Conservation (phyloP, 2,329 filamentous ascomycete species). For the Diplodia intermedia region DNA sequence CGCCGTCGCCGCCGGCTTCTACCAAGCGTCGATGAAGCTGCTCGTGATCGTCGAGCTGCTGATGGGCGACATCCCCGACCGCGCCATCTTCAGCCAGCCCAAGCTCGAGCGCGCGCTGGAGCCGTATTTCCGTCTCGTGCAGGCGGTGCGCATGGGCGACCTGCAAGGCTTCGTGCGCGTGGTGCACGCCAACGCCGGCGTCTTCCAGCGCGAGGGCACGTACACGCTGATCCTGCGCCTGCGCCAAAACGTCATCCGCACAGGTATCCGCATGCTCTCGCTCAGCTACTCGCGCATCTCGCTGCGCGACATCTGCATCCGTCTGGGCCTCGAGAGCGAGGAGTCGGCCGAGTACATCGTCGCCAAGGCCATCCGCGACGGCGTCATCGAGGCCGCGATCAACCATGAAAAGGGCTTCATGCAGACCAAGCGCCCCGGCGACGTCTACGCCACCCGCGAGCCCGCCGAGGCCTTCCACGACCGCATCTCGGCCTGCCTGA, state of each 20-base stretch:
- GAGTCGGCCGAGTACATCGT: constrained; percentile 99
- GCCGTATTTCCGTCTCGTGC: constrained; percentile 92
- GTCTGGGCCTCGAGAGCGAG: constrained; percentile 89
- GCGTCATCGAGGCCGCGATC: constrained; percentile 89
- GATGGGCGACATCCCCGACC: constrained; percentile 98
- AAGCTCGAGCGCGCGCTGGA: constrained; percentile 85
- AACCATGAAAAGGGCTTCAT: constrained; percentile 92
- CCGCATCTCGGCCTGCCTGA: constrained; percentile 88
- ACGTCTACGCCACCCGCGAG: constrained; percentile 94
- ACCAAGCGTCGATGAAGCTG: constrained; percentile 96
- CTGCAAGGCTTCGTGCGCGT: constrained; percentile 90
- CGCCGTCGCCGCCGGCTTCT: constrained; percentile 88
- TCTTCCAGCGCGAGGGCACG: constrained; percentile 91
- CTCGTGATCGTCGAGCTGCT: constrained; percentile 93
- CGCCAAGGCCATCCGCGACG: constrained; percentile 95
- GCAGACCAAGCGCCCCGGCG: constrained; percentile 93
- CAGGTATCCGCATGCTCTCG: constrained; percentile 98
- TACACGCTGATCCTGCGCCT: constrained; percentile 95
- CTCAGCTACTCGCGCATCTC: constrained; percentile 97
- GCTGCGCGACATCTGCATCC: constrained; percentile 94
- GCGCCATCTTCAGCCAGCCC: constrained; percentile 89
- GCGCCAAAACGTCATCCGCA: constrained; percentile 99
- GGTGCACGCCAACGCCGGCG: constrained; percentile 79
- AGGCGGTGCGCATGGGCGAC: constrained; percentile 95
- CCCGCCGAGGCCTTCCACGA: constrained; percentile 98